phyloP scores from a whole-genome alignment of 148 eudicot genomes.

The Arbutus unedo region DNA sequence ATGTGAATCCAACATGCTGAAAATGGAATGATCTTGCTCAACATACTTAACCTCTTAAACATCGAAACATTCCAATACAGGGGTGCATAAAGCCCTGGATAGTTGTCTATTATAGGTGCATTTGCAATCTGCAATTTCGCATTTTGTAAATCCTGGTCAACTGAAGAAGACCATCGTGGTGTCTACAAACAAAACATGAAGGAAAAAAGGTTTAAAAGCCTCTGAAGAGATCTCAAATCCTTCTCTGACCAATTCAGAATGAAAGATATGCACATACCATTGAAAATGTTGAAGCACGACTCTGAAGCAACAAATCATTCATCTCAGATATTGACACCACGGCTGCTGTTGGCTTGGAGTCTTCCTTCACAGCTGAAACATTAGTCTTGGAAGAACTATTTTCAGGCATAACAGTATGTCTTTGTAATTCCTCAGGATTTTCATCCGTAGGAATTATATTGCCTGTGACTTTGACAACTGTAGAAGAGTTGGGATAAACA shows the following conservation, averaged over 20 bases:
- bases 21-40: slow-evolving; percentile 1
- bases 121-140: slow-evolving; percentile 34
- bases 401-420: slow-evolving; percentile 8
- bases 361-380: slow-evolving; percentile 13
- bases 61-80: slow-evolving; percentile 42
- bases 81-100: slow-evolving; percentile 31
- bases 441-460: slow-evolving; percentile 13
- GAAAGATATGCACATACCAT: slow-evolving; percentile 24
- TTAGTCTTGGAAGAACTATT: slow-evolving; percentile 4
- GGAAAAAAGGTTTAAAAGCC: neutral
- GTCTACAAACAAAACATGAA: slow-evolving; percentile 26
- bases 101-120: slow-evolving; percentile 29
- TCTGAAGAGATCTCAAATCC: neutral
- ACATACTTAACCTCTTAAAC: slow-evolving; percentile 39
- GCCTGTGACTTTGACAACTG: neutral
- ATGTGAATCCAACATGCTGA: neutral
- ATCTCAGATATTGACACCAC: slow-evolving; percentile 35
- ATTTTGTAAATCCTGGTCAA: slow-evolving; percentile 34
- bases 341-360: neutral
- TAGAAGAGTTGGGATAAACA: slow-evolving; percentile 14
- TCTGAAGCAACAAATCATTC: slow-evolving; percentile 35
- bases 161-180: slow-evolving; percentile 39
- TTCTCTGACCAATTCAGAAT: neutral
- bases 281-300: slow-evolving; percentile 32
- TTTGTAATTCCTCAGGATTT: slow-evolving; percentile 9